Evolutionary conservation across 2,329 filamentous ascomycete genomes (phyloP).

Genomic region (Apiospora aurea): DNA sequence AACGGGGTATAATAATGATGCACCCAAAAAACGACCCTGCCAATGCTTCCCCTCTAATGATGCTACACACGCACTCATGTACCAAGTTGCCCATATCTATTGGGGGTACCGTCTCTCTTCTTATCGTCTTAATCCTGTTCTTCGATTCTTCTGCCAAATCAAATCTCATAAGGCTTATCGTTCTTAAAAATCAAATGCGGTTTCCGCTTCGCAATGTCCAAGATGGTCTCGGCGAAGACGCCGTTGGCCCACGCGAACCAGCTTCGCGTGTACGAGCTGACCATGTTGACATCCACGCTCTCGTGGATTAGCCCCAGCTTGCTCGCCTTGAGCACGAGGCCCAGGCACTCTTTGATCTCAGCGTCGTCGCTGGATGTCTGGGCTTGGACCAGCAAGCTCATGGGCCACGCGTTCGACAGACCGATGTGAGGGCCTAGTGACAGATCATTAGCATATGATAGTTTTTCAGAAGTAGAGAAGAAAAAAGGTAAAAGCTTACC

Average conservation of each 20-base stretch:
- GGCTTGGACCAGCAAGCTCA: slow-evolving; percentile 90
- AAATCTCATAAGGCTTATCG: slow-evolving; percentile 63
- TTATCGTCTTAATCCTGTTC: background rate
- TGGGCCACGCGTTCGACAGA: slow-evolving; percentile 92
- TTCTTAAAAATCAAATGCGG: slow-evolving; percentile 84
- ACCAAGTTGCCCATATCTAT: background rate
- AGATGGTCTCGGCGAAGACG: slow-evolving; percentile 89
- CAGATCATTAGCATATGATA: slow-evolving; percentile 14
- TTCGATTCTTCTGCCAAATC: slow-evolving; percentile 1
- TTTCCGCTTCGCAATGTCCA: slow-evolving; percentile 88
- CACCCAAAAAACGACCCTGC: slow-evolving; percentile 11
- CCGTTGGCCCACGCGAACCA: slow-evolving; percentile 99
- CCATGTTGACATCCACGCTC: slow-evolving; percentile 80
- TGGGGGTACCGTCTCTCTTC: background rate
- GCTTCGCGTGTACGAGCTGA: slow-evolving; percentile 77
- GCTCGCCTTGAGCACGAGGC: slow-evolving; percentile 77
- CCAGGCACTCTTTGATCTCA: slow-evolving; percentile 79
- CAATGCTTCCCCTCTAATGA: slow-evolving; percentile 9
- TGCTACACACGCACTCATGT: background rate
- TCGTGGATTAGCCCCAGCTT: slow-evolving; percentile 87
- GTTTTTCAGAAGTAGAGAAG: slow-evolving; percentile 23
- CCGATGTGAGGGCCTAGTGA: slow-evolving; percentile 72
- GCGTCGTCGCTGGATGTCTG: slow-evolving; percentile 85
- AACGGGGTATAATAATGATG: slow-evolving; percentile 22
- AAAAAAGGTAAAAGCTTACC: slow-evolving; percentile 58